phyloP scores from a whole-genome alignment of 78 protist species.

The Planoprotostelium fungivorum region DNA sequence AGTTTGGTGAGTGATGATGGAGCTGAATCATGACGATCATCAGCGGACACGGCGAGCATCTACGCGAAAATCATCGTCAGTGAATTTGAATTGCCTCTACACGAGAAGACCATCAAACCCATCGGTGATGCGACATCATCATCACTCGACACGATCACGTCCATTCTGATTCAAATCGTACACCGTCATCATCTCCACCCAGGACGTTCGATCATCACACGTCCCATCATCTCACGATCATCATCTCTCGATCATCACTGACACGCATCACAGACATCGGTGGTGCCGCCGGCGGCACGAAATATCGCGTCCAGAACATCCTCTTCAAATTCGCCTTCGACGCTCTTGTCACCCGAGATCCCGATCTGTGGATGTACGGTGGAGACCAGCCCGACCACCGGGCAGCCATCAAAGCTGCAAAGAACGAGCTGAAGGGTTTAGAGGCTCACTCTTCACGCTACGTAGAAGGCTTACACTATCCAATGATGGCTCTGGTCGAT shows the following conservation, averaged over 20 bases:
- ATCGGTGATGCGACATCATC: too few species aligned
- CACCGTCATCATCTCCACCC: too few species aligned
- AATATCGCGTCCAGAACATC: slow-evolving; percentile 48
- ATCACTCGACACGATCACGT: too few species aligned
- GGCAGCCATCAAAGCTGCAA: slow-evolving; percentile 62
- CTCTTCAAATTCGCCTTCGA: slow-evolving; percentile 59
- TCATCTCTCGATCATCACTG: not conserved
- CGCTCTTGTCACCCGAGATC: not conserved
- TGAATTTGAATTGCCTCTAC: slow-evolving; percentile 41
- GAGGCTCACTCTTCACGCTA: slow-evolving; percentile 35
- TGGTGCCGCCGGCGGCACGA: slow-evolving; percentile 75
- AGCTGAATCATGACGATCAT: not conserved
- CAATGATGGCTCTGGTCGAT: slow-evolving; percentile 68
- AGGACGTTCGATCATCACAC: too few species aligned
- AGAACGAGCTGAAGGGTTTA: slow-evolving; percentile 50
- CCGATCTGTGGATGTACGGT: slow-evolving; percentile 26
- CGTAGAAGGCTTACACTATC: slow-evolving; percentile 40
- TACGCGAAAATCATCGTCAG: slow-evolving; percentile 62
- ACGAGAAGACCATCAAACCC: slow-evolving; percentile 62
- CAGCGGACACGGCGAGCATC: slow-evolving; percentile 37
- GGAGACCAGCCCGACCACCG: slow-evolving; percentile 12
- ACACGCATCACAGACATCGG: slow-evolving; percentile 20
- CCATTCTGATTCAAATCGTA: too few species aligned
- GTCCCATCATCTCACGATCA: too few species aligned
- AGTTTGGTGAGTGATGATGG: not conserved